Percentiles rank a stretch among this genome's conserved stretches.
Conservation (phyloP, 345 rosid species). For the Rhodamnia argentea region DNA sequence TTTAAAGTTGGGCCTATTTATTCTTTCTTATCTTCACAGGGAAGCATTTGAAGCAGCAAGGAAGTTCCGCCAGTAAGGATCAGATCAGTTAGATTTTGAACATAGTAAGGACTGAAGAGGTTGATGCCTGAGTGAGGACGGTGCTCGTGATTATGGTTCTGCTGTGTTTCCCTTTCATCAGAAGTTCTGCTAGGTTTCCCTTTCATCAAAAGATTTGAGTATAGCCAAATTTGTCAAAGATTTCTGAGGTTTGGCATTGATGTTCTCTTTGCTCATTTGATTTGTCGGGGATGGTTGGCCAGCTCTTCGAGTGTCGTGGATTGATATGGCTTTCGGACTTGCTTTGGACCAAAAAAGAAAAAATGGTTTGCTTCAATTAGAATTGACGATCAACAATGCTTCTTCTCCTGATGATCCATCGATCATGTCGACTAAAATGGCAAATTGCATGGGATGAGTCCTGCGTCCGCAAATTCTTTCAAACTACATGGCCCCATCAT, state of each 20-base stretch:
- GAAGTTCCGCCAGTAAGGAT: conserved; percentile 38
- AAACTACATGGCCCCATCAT: too few relatives aligned
- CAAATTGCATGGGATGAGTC: too few relatives aligned
- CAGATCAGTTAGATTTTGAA: conserved; percentile 11
- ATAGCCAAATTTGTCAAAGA: too few relatives aligned
- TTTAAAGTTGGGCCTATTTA: not conserved
- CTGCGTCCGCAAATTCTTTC: too few relatives aligned
- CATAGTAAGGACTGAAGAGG: not conserved
- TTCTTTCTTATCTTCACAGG: not conserved
- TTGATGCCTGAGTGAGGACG: not conserved
- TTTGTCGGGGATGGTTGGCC: not conserved
- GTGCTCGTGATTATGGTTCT: not conserved
- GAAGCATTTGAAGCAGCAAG: conserved; percentile 18
- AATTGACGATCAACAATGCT: not conserved
- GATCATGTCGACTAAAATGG: too few relatives aligned
- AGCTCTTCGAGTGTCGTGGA: not conserved
- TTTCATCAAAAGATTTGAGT: too few relatives aligned
- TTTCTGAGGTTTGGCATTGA: not conserved
- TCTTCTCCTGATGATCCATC: not conserved
- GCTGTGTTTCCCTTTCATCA: not conserved
- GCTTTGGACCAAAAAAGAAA: not conserved
- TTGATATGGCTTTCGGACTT: not conserved
- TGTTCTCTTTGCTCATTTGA: not conserved
- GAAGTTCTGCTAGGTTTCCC: not conserved
- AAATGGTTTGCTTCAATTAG: too few relatives aligned